Base-by-base conservation (phyloP, 164 flowering plant species). In the Vitis rupestris region DNA sequence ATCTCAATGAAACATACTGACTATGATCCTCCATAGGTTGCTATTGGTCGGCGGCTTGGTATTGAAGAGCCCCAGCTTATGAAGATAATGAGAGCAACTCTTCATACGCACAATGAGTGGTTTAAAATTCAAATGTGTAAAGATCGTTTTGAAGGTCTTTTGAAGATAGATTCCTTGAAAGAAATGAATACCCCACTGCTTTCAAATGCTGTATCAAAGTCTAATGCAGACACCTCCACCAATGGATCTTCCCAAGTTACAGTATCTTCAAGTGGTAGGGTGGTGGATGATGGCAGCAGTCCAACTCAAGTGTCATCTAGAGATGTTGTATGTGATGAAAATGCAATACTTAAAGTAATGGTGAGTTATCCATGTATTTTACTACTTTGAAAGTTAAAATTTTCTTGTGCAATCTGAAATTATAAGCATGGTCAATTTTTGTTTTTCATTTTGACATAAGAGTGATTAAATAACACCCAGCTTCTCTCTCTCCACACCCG, bases 261-360 rank as follows among this genome's bases (percentile, higher is more conserved):
- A 2, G 68, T 81, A 51, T 89, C 95, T 56, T 90, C 97, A 31
- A 71, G 86, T 58, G 79, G 73, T 62, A 83, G 82, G 75, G 70
- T 75, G 67, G 76, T 81, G 12, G 97, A 91, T 78, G 97, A 92
- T 80, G 85, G 90, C 54, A 79, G 78, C 82, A 93, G 97, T 72
- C 92, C 90, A 7, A 71, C 81, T 64, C 97, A 88, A 77, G 83
- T 67, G 57, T 84, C 94, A 60, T 82, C 97, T 4, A 70, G 79
- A 63, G 97, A 92, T 55, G 67, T 80, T 58, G 50, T 75, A 15
- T 90, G 89, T 74, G 99, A 96, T 75, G 99, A 96, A 82, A 81
- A 69, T 81, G 96, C 98, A 56, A 92, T 96, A 58, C 86, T 96
- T 3, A 96, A 96, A 87, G 99, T 96, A 30, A 96, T 96, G 99